These are phyloP conservation scores for Arthonia radiata DNA, from an alignment of 495 filamentous ascomycete species.

Conservation along the genomic window DNA sequence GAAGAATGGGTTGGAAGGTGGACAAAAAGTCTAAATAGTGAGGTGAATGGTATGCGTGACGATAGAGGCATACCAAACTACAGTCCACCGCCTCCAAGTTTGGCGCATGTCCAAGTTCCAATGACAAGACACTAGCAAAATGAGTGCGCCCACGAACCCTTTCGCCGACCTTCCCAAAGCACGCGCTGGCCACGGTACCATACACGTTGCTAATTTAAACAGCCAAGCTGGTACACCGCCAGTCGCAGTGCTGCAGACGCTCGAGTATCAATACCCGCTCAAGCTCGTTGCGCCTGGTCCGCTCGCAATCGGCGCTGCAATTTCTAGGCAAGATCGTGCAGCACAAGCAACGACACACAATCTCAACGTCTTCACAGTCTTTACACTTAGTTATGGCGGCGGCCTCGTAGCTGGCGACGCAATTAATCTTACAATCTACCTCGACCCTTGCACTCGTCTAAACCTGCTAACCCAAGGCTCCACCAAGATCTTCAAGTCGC, in stretches of 20 bases:
- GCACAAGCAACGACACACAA: constrained; percentile 12
- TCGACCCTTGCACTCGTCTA: constrained; percentile 40
- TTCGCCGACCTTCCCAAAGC: constrained; percentile 41
- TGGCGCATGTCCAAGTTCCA: no score
- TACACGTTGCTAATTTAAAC: constrained; percentile 45
- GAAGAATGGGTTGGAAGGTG: no score
- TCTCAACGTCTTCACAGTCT: constrained; percentile 39
- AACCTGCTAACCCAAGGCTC: constrained; percentile 80
- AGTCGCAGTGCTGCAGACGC: constrained; percentile 41
- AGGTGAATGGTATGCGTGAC: no score
- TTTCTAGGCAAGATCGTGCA: constrained; percentile 12
- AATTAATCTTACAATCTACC: constrained; percentile 42
- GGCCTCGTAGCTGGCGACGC: constrained; percentile 71
- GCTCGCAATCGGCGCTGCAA: constrained; percentile 22
- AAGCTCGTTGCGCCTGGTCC: constrained; percentile 55
- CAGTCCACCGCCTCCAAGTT: no score
- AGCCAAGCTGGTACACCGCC: no score
- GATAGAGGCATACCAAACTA: no score
- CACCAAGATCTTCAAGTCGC: constrained; percentile 83
- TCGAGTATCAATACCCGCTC: constrained; percentile 80
- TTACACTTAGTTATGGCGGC: constrained; percentile 84
- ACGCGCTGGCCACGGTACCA: constrained; percentile 48
- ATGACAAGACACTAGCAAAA: no score
- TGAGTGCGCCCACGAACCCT: no score
- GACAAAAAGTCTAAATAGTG: no score